Percentiles rank a stretch among this genome's conserved stretches.
Conservation (phyloP, 345 rosid species). For the Aquilaria sinensis region DNA sequence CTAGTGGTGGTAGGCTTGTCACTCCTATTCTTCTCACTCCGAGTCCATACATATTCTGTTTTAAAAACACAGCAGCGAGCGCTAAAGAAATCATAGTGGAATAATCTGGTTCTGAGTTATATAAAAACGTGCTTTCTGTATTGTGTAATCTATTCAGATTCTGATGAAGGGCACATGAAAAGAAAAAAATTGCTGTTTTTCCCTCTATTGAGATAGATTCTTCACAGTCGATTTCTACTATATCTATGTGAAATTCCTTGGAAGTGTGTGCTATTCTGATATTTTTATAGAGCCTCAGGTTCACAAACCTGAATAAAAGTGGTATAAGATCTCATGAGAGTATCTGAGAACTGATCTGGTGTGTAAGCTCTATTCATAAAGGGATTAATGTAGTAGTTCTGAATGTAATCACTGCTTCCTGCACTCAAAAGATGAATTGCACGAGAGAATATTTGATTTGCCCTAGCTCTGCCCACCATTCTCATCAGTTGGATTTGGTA, state of each 20-base stretch:
- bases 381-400: conserved; percentile 81
- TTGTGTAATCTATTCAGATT: neutral
- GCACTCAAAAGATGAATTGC: conserved; percentile 80
- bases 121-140: neutral
- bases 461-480: conserved; percentile 46
- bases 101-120: neutral
- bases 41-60: conserved; percentile 61
- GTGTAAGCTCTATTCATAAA: conserved; percentile 43
- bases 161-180: neutral
- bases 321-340: conserved; percentile 61
- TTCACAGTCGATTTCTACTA: no score
- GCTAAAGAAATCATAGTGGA: conserved; percentile 5
- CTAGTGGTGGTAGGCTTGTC: conserved; percentile 73
- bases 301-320: conserved; percentile 65
- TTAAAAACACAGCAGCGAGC: conserved; percentile 22
- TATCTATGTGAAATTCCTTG: no score
- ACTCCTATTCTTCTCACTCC: conserved; percentile 88
- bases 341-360: conserved; percentile 53
- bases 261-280: no score
- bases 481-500: conserved; percentile 55
- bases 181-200: no score
- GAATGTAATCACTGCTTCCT: conserved; percentile 87
- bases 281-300: no score
- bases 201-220: no score
- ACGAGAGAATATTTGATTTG: conserved; percentile 42